Conservation (phyloP, 768 basidiomycete genomes). For the Suillus ampliporus region DNA sequence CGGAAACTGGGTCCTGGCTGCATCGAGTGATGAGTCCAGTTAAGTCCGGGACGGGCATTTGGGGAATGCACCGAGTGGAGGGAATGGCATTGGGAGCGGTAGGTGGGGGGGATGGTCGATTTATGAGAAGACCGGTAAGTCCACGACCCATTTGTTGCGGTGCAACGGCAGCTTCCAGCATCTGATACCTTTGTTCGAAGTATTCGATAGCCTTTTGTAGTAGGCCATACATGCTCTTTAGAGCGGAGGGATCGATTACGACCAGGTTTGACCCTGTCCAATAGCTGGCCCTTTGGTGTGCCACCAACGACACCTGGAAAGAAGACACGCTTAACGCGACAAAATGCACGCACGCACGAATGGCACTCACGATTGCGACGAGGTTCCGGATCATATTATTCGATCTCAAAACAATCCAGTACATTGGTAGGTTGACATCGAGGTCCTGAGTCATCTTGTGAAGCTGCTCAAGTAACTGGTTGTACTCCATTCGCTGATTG, state of each 20-base stretch:
- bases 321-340: slow-evolving; percentile 16
- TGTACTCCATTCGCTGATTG: slow-evolving; percentile 61
- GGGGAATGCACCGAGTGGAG: slow-evolving; percentile 4
- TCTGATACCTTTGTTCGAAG: slow-evolving; percentile 41
- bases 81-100: slow-evolving; percentile 18
- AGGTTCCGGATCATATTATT: slow-evolving; percentile 55
- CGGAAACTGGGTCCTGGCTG: no score
- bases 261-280: slow-evolving; percentile 31
- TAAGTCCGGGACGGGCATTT: no score
- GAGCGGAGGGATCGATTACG: slow-evolving; percentile 39
- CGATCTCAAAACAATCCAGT: slow-evolving; percentile 49
- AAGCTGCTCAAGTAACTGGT: slow-evolving; percentile 53
- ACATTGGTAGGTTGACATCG: slow-evolving; percentile 55
- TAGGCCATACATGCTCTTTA: slow-evolving; percentile 54
- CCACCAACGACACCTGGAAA: slow-evolving; percentile 48
- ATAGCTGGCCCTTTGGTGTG: slow-evolving; percentile 38
- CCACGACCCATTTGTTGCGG: not conserved
- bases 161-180: slow-evolving; percentile 24
- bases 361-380: slow-evolving; percentile 56
- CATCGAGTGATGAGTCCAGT: no score
- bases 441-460: slow-evolving; percentile 51
- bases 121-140: not conserved
- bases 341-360: slow-evolving; percentile 21
- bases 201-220: slow-evolving; percentile 46
- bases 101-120: not conserved